phyloP scores from a whole-genome alignment of 306 rosid species.

The Castanea sativa region DNA sequence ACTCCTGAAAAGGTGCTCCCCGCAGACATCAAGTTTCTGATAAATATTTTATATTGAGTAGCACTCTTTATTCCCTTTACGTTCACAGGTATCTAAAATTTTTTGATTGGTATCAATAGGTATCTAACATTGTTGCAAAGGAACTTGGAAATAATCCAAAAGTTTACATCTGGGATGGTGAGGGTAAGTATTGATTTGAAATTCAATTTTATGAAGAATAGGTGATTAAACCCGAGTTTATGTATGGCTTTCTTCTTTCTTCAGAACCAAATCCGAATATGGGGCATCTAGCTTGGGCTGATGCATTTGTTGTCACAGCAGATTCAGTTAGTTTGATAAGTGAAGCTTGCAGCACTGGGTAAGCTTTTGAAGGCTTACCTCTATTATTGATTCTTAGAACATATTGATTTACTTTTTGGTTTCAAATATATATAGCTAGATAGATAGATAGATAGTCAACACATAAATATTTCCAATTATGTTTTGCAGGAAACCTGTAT shows the following conservation, averaged over 20 bases:
- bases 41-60: neutral
- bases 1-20: constrained; percentile 75
- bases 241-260: constrained; percentile 27
- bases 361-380: constrained; percentile 26
- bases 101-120: constrained; percentile 37
- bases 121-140: constrained; percentile 49
- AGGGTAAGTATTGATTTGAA: constrained; percentile 49
- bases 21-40: neutral
- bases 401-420: neutral
- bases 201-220: constrained; percentile 14
- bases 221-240: constrained; percentile 13
- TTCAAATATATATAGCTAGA: neutral
- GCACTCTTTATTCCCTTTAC: neutral
- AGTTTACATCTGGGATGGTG: constrained; percentile 78
- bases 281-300: constrained; percentile 97
- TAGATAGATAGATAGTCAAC: too few relatives aligned
- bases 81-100: constrained; percentile 50
- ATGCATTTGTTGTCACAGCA: constrained; percentile 89
- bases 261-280: constrained; percentile 78
- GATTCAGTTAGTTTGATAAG: constrained; percentile 92
- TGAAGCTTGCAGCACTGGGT: constrained; percentile 99
- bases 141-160: constrained; percentile 82
- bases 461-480: constrained; percentile 1
- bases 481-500: constrained; percentile 79
- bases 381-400: constrained; percentile 1